These are phyloP conservation scores for Oryza rufipogon DNA, from an alignment of 176 grass and related monocot species.

Conservation along the genomic window DNA sequence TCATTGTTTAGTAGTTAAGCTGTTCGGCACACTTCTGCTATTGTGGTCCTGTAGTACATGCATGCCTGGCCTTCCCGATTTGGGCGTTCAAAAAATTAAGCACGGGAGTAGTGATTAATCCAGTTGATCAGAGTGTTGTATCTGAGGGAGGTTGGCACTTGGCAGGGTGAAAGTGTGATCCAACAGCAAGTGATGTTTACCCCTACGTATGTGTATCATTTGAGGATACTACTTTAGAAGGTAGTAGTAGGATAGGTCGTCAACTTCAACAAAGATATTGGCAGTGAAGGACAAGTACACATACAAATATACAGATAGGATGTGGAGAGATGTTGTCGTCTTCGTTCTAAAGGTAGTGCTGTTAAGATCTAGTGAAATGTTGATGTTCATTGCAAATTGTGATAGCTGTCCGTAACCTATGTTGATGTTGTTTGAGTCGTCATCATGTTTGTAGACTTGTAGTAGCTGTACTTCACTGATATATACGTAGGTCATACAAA, in stretches of 20 bases:
- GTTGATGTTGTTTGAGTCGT: neutral
- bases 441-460: neutral
- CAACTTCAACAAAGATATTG: conserved; percentile 25
- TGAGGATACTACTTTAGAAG: neutral
- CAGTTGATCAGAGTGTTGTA: neutral
- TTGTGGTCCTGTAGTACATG: neutral
- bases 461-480: neutral
- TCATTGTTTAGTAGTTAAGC: conserved; percentile 3
- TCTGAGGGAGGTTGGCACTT: neutral
- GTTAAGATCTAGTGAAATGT: conserved; percentile 15
- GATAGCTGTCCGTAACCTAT: conserved; percentile 9
- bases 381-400: neutral
- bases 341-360: conserved; percentile 26
- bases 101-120: neutral
- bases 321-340: conserved; percentile 22
- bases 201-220: neutral
- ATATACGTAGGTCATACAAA: too few relatives aligned
- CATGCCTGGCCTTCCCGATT: neutral
- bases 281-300: neutral
- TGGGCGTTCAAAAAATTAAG: conserved; percentile 8
- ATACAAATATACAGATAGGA: neutral
- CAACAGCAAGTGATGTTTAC: conserved; percentile 30
- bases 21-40: neutral
- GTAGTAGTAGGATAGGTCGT: conserved; percentile 33
- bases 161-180: conserved; percentile 21